Evolutionary conservation across 2,329 filamentous ascomycete species (phyloP), one percentile per base, ranked within the genome.

Genomic region (Aspergillus ochraceoroseus): DNA sequence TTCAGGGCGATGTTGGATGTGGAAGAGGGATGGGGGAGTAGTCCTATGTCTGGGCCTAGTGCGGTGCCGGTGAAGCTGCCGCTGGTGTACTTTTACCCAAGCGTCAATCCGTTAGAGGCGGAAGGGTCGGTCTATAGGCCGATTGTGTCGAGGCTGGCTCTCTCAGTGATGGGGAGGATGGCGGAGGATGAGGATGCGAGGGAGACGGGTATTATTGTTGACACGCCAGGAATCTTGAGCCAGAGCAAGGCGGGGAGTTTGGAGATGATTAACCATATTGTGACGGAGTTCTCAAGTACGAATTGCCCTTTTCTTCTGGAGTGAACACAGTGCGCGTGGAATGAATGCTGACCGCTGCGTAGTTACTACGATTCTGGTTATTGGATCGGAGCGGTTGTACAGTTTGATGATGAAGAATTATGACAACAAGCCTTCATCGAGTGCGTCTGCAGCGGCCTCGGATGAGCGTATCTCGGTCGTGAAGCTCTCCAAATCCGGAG

Each of bases 61-160:
- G 78, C 82, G 0, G 81, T 94, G 12, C 89, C 90, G 0, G 87
- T 95, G 37, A 96, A 95, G 70, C 73, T 95, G 54, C 92, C 92
- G 4, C 70, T 98, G 38, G 87, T 90, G 18, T 94, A 95, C 61
- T 87, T 88, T 64, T 94, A 86, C 62, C 90, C 92, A 11, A 72
- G 84, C 48, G 74, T 78, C 37, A 80, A 74, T 47, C 77, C 87
- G 13, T 49, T 68, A 0, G 82, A 87, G 52, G 84, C 87, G 34
- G 84, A 87, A 46, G 73, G 77, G 0, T 75, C 72, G 22, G 67
- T 90, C 29, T 96, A 85, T 68, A 83, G 80, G 57, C 76, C 82
- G 8, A 68, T 95, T 46, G 70, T 86, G 15, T 85, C 83, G 31
- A 77, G 84, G 47, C 72, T 96, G 59, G 88, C 87, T 0, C 74